phyloP scores from a whole-genome alignment of 75 land plant genomes.

The Selaginella tamariscina region DNA sequence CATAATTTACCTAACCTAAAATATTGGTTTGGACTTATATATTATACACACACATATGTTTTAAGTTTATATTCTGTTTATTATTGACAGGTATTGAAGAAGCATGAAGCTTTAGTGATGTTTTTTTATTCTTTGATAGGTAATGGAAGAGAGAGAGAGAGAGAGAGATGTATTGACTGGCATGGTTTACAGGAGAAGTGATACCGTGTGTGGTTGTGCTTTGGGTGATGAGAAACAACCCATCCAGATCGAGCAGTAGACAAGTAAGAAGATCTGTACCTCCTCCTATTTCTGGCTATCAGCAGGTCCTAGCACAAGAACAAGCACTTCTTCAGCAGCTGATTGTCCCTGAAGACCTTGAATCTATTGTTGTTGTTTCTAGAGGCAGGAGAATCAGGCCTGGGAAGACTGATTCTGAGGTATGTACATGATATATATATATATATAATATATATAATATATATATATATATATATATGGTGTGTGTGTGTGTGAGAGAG shows the following conservation, averaged over 20 bases:
- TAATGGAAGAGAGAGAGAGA: conserved; percentile 31
- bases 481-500: no score
- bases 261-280: not conserved
- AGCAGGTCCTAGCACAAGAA: conserved; percentile 15
- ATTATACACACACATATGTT: not conserved
- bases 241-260: conserved; percentile 17
- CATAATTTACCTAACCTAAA: not conserved
- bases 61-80: not conserved
- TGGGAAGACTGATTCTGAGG: no score
- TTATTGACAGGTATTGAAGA: not conserved
- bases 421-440: no score
- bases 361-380: not conserved
- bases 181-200: conserved; percentile 44
- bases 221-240: conserved; percentile 59
- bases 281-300: not conserved
- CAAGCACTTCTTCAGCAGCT: conserved; percentile 5
- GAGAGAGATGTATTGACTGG: conserved; percentile 56
- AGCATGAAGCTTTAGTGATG: not conserved
- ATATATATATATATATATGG: no score
- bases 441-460: no score
- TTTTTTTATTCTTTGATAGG: conserved; percentile 33
- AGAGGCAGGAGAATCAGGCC: not conserved
- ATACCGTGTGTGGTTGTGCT: conserved; percentile 51
- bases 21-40: not conserved
- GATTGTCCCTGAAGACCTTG: conserved; percentile 8